Conservation (phyloP, 768 basidiomycete genomes). For the Leccinellum albellum region DNA sequence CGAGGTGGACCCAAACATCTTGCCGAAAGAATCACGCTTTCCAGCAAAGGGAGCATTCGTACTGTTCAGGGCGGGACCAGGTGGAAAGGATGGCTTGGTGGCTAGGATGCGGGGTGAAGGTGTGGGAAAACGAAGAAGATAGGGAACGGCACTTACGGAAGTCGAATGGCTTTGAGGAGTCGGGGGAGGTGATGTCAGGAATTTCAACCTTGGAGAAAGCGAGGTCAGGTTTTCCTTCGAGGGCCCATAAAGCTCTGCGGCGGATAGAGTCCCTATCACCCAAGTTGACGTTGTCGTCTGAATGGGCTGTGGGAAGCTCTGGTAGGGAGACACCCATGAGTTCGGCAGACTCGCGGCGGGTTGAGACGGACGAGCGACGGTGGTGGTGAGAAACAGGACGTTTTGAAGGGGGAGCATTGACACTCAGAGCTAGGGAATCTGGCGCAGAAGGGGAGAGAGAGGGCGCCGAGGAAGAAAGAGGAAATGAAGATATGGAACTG, state of each 20-base stretch:
- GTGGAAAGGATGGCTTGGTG: conserved; percentile 56
- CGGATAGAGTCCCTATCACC: conserved; percentile 78
- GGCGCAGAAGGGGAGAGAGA: conserved; percentile 38
- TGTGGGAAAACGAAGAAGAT: neutral
- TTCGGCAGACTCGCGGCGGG: conserved; percentile 85
- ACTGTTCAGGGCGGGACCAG: conserved; percentile 40
- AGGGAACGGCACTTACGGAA: conserved; percentile 50
- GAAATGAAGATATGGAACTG: conserved; percentile 43
- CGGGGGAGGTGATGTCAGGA: conserved; percentile 66
- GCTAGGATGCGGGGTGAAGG: conserved; percentile 36
- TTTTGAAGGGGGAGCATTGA: conserved; percentile 34
- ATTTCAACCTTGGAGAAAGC: conserved; percentile 78
- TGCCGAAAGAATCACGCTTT: conserved; percentile 81
- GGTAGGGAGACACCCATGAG: conserved; percentile 81
- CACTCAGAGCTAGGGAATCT: conserved; percentile 27
- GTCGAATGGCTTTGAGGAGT: conserved; percentile 57
- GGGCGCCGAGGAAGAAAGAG: conserved; percentile 39
- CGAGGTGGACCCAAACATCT: conserved; percentile 56
- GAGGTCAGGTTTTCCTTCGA: conserved; percentile 78
- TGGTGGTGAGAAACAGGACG: conserved; percentile 75
- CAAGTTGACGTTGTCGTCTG: conserved; percentile 65
- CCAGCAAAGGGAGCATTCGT: conserved; percentile 40
- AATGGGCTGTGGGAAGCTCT: conserved; percentile 54
- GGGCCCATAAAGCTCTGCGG: conserved; percentile 76
- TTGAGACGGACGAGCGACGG: conserved; percentile 84